A percentile compares a stretch with the other conserved stretches of the same genome.
Conservation (phyloP, 2,329 filamentous ascomycete species). For the Calonectria ilicicola region DNA sequence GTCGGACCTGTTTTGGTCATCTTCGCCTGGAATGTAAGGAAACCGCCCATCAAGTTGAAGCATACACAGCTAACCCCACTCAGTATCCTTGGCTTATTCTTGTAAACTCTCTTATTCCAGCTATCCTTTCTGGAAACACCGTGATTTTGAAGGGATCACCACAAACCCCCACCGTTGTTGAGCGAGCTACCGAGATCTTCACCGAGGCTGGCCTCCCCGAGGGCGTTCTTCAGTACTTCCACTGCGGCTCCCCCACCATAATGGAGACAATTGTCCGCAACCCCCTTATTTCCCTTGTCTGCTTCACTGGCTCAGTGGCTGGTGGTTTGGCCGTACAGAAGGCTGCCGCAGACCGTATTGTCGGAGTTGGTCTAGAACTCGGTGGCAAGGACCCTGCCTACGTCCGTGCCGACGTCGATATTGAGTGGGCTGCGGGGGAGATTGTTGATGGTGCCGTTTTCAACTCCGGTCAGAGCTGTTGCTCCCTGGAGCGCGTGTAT, state of each 20-base stretch:
- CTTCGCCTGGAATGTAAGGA: constrained; percentile 93
- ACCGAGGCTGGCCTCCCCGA: constrained; percentile 82
- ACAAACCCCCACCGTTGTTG: constrained; percentile 91
- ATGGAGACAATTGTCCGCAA: constrained; percentile 85
- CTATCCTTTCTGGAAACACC: constrained; percentile 89
- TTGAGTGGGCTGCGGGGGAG: constrained; percentile 91
- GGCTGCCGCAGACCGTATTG: constrained; percentile 84
- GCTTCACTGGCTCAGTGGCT: constrained; percentile 93
- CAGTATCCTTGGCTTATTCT: constrained; percentile 96
- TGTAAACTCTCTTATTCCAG: constrained; percentile 91
- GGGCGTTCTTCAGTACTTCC: constrained; percentile 91
- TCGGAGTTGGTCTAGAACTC: constrained; percentile 89
- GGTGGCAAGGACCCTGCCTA: constrained; percentile 97
- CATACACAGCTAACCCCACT: constrained; percentile 13
- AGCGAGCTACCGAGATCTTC: constrained; percentile 84
- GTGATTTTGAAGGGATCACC: constrained; percentile 96
- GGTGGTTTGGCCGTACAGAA: constrained; percentile 88
- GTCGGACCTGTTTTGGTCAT: constrained; percentile 89
- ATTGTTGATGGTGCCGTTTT: constrained; percentile 97
- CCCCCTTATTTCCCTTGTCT: constrained; percentile 82
- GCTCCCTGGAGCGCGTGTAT: constrained; percentile 91
- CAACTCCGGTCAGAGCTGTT: constrained; percentile 99
- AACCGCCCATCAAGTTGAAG: not conserved
- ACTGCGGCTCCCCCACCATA: constrained; percentile 81
- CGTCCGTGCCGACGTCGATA: constrained; percentile 85